A percentile compares a stretch with the other conserved stretches of the same genome.
Evolutionary conservation across 2,329 filamentous ascomycete species (phyloP).

Genomic region (Hymenoscyphus albidus): DNA sequence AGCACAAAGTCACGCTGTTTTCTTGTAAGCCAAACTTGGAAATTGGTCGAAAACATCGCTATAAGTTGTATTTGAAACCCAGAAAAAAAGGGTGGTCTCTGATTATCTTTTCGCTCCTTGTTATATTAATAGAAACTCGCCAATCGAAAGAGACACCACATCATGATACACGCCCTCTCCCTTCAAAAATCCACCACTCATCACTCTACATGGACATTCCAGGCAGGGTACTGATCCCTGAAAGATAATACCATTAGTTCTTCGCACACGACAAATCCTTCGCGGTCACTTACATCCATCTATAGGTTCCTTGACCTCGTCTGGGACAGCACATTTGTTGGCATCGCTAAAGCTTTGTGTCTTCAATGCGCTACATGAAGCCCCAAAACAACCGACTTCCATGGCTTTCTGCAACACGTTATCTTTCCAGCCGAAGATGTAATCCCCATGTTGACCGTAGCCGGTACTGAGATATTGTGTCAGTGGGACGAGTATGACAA

Average conservation of each 20-base stretch:
- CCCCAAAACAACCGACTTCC: conserved; percentile 45
- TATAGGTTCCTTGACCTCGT: conserved; percentile 46
- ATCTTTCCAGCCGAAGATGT: conserved; percentile 49
- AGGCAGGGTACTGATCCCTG: background rate
- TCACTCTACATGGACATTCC: background rate
- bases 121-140: too few relatives aligned
- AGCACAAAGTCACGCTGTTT: too few relatives aligned
- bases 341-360: conserved; percentile 43
- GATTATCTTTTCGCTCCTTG: too few relatives aligned
- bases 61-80: too few relatives aligned
- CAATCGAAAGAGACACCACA: background rate
- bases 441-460: conserved; percentile 48
- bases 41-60: too few relatives aligned
- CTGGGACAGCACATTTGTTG: conserved; percentile 44
- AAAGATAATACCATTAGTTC: background rate
- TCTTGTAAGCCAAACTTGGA: too few relatives aligned
- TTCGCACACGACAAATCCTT: background rate
- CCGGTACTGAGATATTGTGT: conserved; percentile 33
- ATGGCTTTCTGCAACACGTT: conserved; percentile 47
- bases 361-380: conserved; percentile 42
- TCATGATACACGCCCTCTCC: background rate
- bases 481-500: background rate
- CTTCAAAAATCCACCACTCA: background rate
- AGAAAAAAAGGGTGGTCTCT: too few relatives aligned
- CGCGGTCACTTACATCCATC: conserved; percentile 43